A percentile compares a stretch with the other conserved stretches of the same genome.
Conservation (phyloP, 225 moss, liverwort and hornwort genomes). For the Ulota crispa region DNA sequence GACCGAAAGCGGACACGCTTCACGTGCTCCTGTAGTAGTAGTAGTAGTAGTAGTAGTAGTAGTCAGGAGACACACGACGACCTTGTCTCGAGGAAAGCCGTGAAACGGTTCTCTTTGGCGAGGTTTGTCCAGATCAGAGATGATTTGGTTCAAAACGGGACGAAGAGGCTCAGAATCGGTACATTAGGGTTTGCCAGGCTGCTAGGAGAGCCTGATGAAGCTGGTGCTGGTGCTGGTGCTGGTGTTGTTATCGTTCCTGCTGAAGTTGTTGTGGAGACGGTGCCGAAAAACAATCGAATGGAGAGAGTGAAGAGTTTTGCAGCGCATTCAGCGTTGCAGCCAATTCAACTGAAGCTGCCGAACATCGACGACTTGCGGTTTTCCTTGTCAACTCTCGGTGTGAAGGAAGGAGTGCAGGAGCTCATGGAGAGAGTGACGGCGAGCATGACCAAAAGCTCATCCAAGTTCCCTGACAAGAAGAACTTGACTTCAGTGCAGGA, state of each 20-base stretch:
- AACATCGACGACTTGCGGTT: conserved; percentile 46
- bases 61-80: conserved; percentile 29
- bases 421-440: conserved; percentile 47
- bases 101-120: conserved; percentile 48
- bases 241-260: conserved; percentile 28
- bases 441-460: conserved; percentile 42
- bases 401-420: conserved; percentile 58
- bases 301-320: conserved; percentile 37
- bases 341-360: conserved; percentile 60
- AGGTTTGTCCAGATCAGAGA: conserved; percentile 46
- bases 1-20: conserved; percentile 48
- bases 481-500: conserved; percentile 67
- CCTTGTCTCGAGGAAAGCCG: conserved; percentile 29
- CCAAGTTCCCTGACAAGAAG: conserved; percentile 62
- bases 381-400: conserved; percentile 49
- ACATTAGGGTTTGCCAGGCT: conserved; percentile 62
- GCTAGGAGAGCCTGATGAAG: conserved; percentile 57
- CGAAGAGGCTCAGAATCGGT: conserved; percentile 36
- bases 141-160: conserved; percentile 38
- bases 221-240: background rate
- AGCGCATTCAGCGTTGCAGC: conserved; percentile 33
- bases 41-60: background rate
- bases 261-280: conserved; percentile 32
- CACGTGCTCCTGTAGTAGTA: conserved; percentile 43
- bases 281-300: conserved; percentile 22